A percentile compares a stretch with the other conserved stretches of the same genome.
phyloP scores from a whole-genome alignment of 805 yeast species.

The Candida chilensis region DNA sequence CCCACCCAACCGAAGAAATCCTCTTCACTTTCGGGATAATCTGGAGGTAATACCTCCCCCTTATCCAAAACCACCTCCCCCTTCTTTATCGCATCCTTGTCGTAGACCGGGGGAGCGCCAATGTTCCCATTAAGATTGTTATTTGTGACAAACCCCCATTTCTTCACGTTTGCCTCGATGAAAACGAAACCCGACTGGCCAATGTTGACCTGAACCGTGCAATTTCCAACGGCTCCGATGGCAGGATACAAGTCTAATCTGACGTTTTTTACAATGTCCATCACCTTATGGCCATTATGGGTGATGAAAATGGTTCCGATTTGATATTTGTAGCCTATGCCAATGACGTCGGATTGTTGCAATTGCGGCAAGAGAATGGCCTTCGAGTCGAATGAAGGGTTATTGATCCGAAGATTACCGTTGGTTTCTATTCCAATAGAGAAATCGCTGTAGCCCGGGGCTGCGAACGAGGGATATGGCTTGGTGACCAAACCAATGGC shows the following conservation, averaged over 20 bases:
- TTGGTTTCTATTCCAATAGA: constrained; percentile 68
- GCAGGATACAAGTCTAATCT: constrained; percentile 44
- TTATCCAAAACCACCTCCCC: constrained; percentile 53
- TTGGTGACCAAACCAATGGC: constrained; percentile 61
- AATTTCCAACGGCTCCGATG: constrained; percentile 39
- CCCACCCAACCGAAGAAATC: constrained; percentile 47
- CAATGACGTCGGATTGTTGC: constrained; percentile 43
- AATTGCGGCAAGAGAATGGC: constrained; percentile 43
- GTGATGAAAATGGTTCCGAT: constrained; percentile 45
- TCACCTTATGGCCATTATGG: constrained; percentile 42
- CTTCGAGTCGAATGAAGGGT: constrained; percentile 43
- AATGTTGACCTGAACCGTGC: constrained; percentile 28
- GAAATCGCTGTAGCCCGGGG: constrained; percentile 66
- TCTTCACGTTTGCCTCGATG: constrained; percentile 44
- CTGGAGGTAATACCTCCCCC: constrained; percentile 69
- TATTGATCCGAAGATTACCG: constrained; percentile 60
- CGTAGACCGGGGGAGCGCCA: constrained; percentile 36
- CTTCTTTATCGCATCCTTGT: constrained; percentile 17
- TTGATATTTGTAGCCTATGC: constrained; percentile 40
- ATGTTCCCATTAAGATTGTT: constrained; percentile 29
- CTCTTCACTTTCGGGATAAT: constrained; percentile 53
- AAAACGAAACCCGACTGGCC: constrained; percentile 37
- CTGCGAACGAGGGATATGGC: constrained; percentile 67
- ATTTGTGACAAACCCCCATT: constrained; percentile 46
- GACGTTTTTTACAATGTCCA: constrained; percentile 41